phyloP scores from a whole-genome alignment of 2,329 filamentous ascomycete species.

The Fusarium sp. region DNA sequence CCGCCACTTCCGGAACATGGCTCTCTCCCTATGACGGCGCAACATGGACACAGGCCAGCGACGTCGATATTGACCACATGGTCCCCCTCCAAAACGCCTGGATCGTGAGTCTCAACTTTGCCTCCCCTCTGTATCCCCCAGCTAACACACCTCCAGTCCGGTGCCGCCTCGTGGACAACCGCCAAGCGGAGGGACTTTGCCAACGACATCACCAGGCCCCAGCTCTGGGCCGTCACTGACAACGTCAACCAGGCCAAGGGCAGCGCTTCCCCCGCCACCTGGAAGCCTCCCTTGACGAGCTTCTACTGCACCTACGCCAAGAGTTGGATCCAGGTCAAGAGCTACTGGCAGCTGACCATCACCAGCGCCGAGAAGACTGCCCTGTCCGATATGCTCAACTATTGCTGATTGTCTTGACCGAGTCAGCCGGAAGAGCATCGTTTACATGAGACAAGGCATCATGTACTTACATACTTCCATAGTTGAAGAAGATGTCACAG shows the following conservation, averaged over 20 bases:
- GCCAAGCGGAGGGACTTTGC: conserved; percentile 75
- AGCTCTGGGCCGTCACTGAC: conserved; percentile 84
- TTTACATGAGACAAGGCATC: not conserved
- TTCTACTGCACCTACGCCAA: conserved; percentile 85
- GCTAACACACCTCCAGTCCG: conserved; percentile 62
- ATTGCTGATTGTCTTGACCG: conserved; percentile 39
- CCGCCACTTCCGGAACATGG: conserved; percentile 76
- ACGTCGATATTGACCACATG: conserved; percentile 87
- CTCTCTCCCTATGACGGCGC: conserved; percentile 78
- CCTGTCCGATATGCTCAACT: conserved; percentile 58
- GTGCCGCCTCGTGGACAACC: conserved; percentile 79
- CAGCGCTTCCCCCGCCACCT: conserved; percentile 78
- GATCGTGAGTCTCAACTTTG: conserved; percentile 63
- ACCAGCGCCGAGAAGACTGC: conserved; percentile 79
- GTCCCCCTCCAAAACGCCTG: conserved; percentile 85
- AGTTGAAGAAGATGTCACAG: not conserved
- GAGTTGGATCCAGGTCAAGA: conserved; percentile 84
- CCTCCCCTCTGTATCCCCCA: not conserved
- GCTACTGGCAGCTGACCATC: conserved; percentile 74
- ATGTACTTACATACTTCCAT: not conserved
- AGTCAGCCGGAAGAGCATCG: not conserved
- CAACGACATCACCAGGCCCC: conserved; percentile 80
- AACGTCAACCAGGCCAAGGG: conserved; percentile 80
- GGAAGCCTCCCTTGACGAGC: conserved; percentile 76
- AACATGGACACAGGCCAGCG: conserved; percentile 74